These are phyloP conservation scores for Phytopythium mirpurense DNA, from an alignment of 352 stramenopile species.

Conservation along the genomic window DNA sequence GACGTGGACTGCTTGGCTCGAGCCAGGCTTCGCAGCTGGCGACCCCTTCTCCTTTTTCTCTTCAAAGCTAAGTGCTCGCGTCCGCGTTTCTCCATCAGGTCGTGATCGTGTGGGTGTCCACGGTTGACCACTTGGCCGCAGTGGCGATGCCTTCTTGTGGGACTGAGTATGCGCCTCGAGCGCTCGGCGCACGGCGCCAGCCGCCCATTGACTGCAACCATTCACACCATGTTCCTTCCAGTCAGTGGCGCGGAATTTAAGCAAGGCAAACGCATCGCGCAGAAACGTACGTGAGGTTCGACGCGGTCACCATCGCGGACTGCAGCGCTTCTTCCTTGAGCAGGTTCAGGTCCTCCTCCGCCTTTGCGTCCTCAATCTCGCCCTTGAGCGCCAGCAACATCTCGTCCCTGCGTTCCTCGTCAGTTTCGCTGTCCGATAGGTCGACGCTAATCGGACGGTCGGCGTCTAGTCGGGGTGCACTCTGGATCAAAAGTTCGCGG, in stretches of 20 bases:
- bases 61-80: conserved; percentile 5
- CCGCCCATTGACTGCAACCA: conserved; percentile 65
- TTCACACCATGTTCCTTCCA: neutral
- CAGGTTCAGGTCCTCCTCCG: conserved; percentile 52
- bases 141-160: conserved; percentile 15
- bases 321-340: conserved; percentile 68
- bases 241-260: neutral
- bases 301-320: conserved; percentile 75
- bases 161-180: conserved; percentile 56
- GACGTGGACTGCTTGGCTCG: neutral
- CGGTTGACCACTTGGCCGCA: neutral
- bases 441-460: neutral
- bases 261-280: neutral
- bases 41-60: neutral
- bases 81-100: neutral
- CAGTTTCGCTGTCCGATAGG: conserved; percentile 3
- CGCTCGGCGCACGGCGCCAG: conserved; percentile 66
- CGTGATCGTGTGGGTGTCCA: neutral
- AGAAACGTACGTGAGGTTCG: conserved; percentile 64
- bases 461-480: too few relatives aligned
- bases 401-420: conserved; percentile 30
- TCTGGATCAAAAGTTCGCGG: neutral
- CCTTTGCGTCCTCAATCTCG: conserved; percentile 70
- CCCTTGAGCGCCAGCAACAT: conserved; percentile 51
- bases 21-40: neutral